Evolutionary conservation across 2,329 filamentous ascomycete genomes (phyloP).

Genomic region (Aspergillus pseudoglaucus): DNA sequence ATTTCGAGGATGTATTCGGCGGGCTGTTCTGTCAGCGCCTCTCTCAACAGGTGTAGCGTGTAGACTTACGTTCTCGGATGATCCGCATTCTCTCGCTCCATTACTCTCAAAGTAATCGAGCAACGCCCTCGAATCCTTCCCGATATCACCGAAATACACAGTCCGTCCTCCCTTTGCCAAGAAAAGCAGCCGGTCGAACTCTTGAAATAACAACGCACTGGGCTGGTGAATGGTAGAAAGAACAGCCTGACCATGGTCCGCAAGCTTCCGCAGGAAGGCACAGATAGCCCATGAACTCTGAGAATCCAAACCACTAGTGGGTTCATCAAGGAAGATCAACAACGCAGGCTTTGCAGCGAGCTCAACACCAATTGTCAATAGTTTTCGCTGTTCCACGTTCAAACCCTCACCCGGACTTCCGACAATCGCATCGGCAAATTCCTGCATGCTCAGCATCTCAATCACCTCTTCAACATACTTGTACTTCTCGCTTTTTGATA

Average conservation of each 20-base stretch:
- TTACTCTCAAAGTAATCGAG: slow-evolving; percentile 58
- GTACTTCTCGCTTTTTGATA: slow-evolving; percentile 67
- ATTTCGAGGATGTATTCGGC: slow-evolving; percentile 65
- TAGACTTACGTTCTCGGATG: slow-evolving; percentile 50
- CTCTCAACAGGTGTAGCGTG: background rate
- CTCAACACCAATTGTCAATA: slow-evolving; percentile 86
- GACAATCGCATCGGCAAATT: slow-evolving; percentile 80
- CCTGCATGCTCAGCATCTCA: slow-evolving; percentile 78
- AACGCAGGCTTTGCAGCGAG: slow-evolving; percentile 82
- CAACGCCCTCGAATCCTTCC: slow-evolving; percentile 50
- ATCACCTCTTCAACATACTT: slow-evolving; percentile 76
- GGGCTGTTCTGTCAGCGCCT: slow-evolving; percentile 36
- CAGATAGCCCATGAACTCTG: slow-evolving; percentile 88
- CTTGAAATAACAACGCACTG: slow-evolving; percentile 85
- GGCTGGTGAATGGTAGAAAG: slow-evolving; percentile 93
- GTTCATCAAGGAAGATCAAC: slow-evolving; percentile 85
- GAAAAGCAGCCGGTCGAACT: slow-evolving; percentile 61
- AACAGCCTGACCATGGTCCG: slow-evolving; percentile 78
- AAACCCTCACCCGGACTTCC: slow-evolving; percentile 74
- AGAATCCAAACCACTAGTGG: slow-evolving; percentile 82
- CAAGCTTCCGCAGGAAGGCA: slow-evolving; percentile 78
- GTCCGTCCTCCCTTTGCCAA: slow-evolving; percentile 58
- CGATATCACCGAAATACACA: slow-evolving; percentile 62
- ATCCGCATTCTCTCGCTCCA: slow-evolving; percentile 54
- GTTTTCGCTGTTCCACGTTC: slow-evolving; percentile 57